Base-by-base conservation (phyloP, 78 protist species). In the Isochrysis galbana region DNA sequence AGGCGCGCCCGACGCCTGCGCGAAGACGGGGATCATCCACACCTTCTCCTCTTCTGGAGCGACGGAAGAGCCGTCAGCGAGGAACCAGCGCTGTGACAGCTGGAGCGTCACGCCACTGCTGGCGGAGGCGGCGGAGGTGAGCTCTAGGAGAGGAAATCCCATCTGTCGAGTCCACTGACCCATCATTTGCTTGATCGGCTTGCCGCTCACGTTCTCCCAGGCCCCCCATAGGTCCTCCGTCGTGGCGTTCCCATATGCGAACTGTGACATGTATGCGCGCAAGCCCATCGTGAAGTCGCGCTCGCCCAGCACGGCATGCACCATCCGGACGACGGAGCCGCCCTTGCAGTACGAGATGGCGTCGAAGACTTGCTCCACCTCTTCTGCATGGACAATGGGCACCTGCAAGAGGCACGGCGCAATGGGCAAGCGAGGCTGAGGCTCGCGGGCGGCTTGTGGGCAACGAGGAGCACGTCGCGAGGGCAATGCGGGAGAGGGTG, bases 291-390 rank as follows among this genome's bases (percentile, higher is more conserved):
- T 19, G 44, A 78, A 78, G 38, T 41, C 19, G 44, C 29, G 38
- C 41, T 78, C 86, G 86, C 86, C 86, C 36, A 78, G 44, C 29
- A 41, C 17, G 29, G 54, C 86, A 17, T 78, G 86, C 86, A 78
- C 41, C 86, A 78, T 78, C 44, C 86, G 86, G 19, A 78, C 44
- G 19, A 54, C 89, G 29, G 89, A 7, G 48, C 72, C 89, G 34
- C 34, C 89, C 55, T 83, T 83, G 89, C 21, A 10, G 55, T 83
- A 83, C 11, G 47, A 36, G 51, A 83, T 83, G 34, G 89, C 51
- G 55, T 83, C 89, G 34, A 83, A 83, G 72, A 83, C 34, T 46
- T 7, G 21, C 72, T 7, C 5, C 51, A 46, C 89, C 89, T 7
- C 72, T 46, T 7, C 5, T 17, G 5, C 78, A 1, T 2, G 2